Conservation (phyloP, 2,329 filamentous ascomycete genomes). For the Exophiala bonariae region DNA sequence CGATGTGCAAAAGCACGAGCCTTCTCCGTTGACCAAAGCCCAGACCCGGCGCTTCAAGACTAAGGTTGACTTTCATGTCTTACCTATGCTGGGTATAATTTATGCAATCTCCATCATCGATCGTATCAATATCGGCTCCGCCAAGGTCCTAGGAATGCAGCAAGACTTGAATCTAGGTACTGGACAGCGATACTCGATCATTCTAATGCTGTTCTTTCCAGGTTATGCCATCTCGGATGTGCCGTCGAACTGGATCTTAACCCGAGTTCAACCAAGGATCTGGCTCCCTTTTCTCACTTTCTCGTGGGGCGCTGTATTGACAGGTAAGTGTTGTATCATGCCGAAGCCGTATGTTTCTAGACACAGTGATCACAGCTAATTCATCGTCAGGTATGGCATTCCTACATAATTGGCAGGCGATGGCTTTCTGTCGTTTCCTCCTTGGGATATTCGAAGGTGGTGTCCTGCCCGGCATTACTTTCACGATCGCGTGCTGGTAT, state of each 20-base stretch:
- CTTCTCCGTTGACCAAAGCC: slow-evolving; percentile 1
- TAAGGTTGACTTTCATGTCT: slow-evolving; percentile 7
- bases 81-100: slow-evolving; percentile 10
- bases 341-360: too few species aligned
- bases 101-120: slow-evolving; percentile 15
- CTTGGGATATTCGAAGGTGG: slow-evolving; percentile 14
- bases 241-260: slow-evolving; percentile 15
- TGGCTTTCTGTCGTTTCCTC: slow-evolving; percentile 10
- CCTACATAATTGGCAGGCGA: slow-evolving; percentile 9
- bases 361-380: background rate
- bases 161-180: slow-evolving; percentile 10
- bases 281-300: slow-evolving; percentile 13
- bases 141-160: slow-evolving; percentile 18
- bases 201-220: slow-evolving; percentile 15
- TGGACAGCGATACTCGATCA: slow-evolving; percentile 8
- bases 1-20: slow-evolving; percentile 8
- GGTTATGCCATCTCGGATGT: slow-evolving; percentile 6
- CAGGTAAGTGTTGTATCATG: background rate
- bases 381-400: slow-evolving; percentile 7
- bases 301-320: slow-evolving; percentile 6
- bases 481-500: slow-evolving; percentile 33
- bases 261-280: slow-evolving; percentile 7
- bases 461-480: slow-evolving; percentile 12
- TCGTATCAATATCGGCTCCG: slow-evolving; percentile 16
- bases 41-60: slow-evolving; percentile 12